Conservation (phyloP, 441 rosid species). For the Daphne laureola region DNA sequence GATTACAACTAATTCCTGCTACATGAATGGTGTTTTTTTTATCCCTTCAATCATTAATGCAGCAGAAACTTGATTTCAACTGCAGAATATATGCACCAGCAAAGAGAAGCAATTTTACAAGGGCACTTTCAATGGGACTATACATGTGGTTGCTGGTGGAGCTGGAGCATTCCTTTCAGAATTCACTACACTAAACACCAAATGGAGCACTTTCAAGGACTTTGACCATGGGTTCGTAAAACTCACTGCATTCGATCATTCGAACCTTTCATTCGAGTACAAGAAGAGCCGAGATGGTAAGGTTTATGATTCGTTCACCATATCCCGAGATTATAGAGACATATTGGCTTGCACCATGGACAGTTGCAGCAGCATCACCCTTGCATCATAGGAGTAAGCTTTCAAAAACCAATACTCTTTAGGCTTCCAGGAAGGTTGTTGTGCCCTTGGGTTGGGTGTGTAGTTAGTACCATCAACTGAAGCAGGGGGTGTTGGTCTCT, state of each 20-base stretch:
- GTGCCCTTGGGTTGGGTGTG: too few species aligned
- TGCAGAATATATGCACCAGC: constrained; percentile 57
- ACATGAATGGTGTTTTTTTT: not conserved
- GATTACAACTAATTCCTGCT: too few species aligned
- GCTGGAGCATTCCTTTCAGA: constrained; percentile 67
- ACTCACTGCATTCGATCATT: constrained; percentile 58
- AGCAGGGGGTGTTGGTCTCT: too few species aligned
- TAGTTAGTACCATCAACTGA: too few species aligned
- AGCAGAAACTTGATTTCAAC: constrained; percentile 1
- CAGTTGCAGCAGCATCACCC: constrained; percentile 56
- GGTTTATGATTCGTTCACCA: constrained; percentile 63
- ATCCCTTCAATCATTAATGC: not conserved
- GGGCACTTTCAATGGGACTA: constrained; percentile 63
- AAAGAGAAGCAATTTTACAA: constrained; percentile 44
- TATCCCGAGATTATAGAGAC: constrained; percentile 64
- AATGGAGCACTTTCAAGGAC: constrained; percentile 62
- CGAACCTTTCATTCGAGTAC: constrained; percentile 63
- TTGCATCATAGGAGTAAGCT: too few species aligned
- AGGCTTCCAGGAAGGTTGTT: too few species aligned
- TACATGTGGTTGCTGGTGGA: constrained; percentile 79
- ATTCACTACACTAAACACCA: constrained; percentile 43
- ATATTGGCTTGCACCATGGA: constrained; percentile 54
- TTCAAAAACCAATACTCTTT: too few species aligned
- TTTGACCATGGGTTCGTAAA: constrained; percentile 63
- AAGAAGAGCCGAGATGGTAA: constrained; percentile 76